A percentile compares a stretch with the other conserved stretches of the same genome.
Evolutionary conservation across 2,329 filamentous ascomycete species (phyloP).

Genomic region (Claviceps pusilla): DNA sequence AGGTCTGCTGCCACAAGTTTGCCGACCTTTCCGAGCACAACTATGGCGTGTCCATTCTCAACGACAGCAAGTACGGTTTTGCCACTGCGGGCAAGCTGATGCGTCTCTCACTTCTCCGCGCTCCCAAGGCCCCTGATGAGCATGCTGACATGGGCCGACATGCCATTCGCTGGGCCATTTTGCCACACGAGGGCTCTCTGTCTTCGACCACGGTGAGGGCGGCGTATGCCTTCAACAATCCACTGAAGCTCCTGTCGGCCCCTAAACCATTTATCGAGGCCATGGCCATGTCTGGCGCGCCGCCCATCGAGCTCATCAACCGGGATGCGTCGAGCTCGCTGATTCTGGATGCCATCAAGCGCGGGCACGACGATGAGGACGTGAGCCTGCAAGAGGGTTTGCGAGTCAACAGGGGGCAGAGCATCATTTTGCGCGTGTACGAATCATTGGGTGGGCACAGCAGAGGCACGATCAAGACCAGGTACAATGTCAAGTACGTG

Average conservation of each 20-base stretch:
- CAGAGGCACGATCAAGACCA: slow-evolving; percentile 53
- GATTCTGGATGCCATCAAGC: slow-evolving; percentile 79
- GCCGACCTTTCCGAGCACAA: slow-evolving; percentile 77
- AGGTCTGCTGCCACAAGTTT: slow-evolving; percentile 91
- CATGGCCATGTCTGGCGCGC: slow-evolving; percentile 22
- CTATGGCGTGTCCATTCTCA: slow-evolving; percentile 84
- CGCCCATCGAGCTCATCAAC: slow-evolving; percentile 55
- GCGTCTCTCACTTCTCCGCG: slow-evolving; percentile 72
- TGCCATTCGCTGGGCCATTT: slow-evolving; percentile 74
- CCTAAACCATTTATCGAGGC: slow-evolving; percentile 14
- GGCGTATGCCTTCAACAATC: slow-evolving; percentile 82
- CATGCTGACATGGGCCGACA: slow-evolving; percentile 90
- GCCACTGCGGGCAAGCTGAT: slow-evolving; percentile 79
- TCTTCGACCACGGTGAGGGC: slow-evolving; percentile 62
- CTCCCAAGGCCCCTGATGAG: slow-evolving; percentile 83
- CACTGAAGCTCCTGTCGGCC: slow-evolving; percentile 33
- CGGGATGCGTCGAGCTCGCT: slow-evolving; percentile 41
- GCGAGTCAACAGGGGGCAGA: slow-evolving; percentile 53
- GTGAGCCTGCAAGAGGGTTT: slow-evolving; percentile 47
- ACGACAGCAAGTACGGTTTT: slow-evolving; percentile 93
- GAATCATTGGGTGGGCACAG: slow-evolving; percentile 75
- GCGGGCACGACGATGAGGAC: slow-evolving; percentile 76
- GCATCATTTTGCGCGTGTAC: slow-evolving; percentile 72
- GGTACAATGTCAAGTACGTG: slow-evolving; percentile 57
- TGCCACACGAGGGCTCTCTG: slow-evolving; percentile 65